Base-by-base conservation (phyloP, 257 asterid genomes). In the Eustoma russellianum region DNA sequence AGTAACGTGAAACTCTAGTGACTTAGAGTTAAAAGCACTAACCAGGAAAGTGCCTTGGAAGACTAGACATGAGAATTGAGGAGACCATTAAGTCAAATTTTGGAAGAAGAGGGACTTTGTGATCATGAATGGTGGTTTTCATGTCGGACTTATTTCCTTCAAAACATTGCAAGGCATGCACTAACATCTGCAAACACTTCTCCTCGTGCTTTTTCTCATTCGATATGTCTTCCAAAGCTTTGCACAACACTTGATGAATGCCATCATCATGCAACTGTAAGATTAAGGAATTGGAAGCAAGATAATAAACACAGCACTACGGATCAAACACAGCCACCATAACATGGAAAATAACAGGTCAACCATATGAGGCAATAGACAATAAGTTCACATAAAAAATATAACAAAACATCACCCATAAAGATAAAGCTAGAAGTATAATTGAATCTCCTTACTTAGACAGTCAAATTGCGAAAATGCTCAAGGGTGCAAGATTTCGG, bases 31-130 rank as follows among this genome's bases (percentile, higher is more conserved):
- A 48, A 60, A 41, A 52, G 62, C 18, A 33, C 57, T 48, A 77
- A 88, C 98, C 97, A 14, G 95, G 90, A 68, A 92, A 92, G 69
- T 82, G 86, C 61, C 78, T 78, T 50, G 94, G 98, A 67, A 92
- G 85, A 75, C 85, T 82, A 68, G 88, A 82, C 97, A 92, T 72
- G 62, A 92, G 83, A 60, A 83, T 74, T 10, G 97, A 87, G 67
- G 88, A 73, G 48, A 79, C 79, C 34, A 71, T 66, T 55, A 88
- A 60, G 52, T 85, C 93, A 79, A 80, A 88, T 65, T 88, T 92
- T 52, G 86, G 75, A 70, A 85, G 57, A 38, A 88, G 68, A 62
- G 68, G 76, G 49, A 59, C 77, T 50, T 47, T 66, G 40, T 66
- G 69, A 34, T 70, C 61, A 62, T 79, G 79, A 15, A 82, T 59